A percentile compares a stretch with the other conserved stretches of the same genome.
These are phyloP conservation scores for Ramaria rubella DNA, from an alignment of 768 basidiomycete species.

Conservation along the genomic window DNA sequence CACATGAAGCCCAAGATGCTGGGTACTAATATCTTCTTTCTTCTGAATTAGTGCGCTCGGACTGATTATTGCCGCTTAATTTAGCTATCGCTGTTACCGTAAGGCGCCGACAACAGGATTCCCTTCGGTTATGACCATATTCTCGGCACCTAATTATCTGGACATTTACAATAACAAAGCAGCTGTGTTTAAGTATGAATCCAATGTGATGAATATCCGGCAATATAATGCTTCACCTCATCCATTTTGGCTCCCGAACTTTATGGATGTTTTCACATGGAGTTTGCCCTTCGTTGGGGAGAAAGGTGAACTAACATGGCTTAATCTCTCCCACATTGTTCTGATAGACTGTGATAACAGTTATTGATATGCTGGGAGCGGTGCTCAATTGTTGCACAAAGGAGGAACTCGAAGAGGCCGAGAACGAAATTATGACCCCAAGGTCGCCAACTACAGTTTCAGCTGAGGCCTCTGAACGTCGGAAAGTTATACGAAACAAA, in stretches of 20 bases:
- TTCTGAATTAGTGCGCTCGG: no score
- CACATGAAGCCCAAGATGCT: conserved; percentile 98
- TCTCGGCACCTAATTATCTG: conserved; percentile 96
- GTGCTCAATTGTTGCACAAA: conserved; percentile 94
- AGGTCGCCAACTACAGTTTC: conserved; percentile 15
- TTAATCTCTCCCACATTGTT: background rate
- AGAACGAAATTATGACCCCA: conserved; percentile 22
- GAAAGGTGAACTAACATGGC: conserved; percentile 68
- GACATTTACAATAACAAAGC: conserved; percentile 99
- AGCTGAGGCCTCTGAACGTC: conserved; percentile 57
- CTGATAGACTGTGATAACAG: conserved; percentile 33
- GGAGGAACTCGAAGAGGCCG: conserved; percentile 76
- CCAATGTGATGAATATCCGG: conserved; percentile 97
- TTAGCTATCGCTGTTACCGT: conserved; percentile 94
- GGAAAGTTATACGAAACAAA: conserved; percentile 95
- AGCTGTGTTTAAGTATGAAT: conserved; percentile 97
- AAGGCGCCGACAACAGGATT: conserved; percentile 98
- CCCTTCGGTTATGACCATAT: conserved; percentile 99
- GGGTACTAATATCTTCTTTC: conserved; percentile 49
- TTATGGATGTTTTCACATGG: conserved; percentile 99
- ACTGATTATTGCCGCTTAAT: background rate
- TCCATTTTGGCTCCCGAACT: conserved; percentile 96
- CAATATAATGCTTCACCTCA: conserved; percentile 97
- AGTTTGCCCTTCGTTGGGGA: conserved; percentile 96
- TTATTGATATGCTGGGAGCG: conserved; percentile 97